Conservation (phyloP, 208 protist species). For the Trichomonas tenax region DNA sequence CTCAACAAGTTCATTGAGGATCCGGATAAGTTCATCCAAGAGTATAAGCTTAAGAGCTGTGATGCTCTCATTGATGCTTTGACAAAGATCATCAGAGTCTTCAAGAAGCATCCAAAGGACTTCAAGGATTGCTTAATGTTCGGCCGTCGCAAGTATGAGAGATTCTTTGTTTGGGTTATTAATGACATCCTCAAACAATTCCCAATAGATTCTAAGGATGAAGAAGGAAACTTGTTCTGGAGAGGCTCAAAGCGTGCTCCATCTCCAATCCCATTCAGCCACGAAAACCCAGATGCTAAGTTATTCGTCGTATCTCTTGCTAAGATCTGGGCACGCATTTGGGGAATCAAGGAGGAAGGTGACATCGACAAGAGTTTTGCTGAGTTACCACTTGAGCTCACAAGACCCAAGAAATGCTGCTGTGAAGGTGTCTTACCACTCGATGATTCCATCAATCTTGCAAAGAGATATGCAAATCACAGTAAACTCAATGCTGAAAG, state of each 20-base stretch:
- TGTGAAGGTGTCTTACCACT: not conserved
- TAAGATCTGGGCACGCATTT: constrained; percentile 26
- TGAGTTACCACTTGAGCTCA: not conserved
- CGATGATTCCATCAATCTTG: not conserved
- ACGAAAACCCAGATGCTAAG: not conserved
- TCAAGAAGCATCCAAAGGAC: constrained; percentile 39
- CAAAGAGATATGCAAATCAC: not conserved
- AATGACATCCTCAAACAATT: constrained; percentile 87
- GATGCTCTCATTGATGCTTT: not conserved
- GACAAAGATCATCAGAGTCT: not conserved
- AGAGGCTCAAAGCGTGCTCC: constrained; percentile 31
- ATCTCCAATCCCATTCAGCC: not conserved
- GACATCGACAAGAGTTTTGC: not conserved
- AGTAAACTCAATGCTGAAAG: constrained; percentile 32
- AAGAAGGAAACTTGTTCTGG: not conserved
- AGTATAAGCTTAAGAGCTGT: not conserved
- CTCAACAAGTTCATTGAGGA: not conserved
- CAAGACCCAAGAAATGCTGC: not conserved
- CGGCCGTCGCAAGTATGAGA: constrained; percentile 76
- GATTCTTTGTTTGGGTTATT: constrained; percentile 80
- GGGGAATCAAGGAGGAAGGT: not conserved
- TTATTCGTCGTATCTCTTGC: constrained; percentile 25
- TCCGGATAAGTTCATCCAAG: not conserved
- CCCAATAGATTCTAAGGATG: constrained; percentile 74
- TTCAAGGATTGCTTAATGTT: constrained; percentile 76